A percentile compares a stretch with the other conserved stretches of the same genome.
Conservation (phyloP, 768 basidiomycete species). For the Rhizopogon rudus region DNA sequence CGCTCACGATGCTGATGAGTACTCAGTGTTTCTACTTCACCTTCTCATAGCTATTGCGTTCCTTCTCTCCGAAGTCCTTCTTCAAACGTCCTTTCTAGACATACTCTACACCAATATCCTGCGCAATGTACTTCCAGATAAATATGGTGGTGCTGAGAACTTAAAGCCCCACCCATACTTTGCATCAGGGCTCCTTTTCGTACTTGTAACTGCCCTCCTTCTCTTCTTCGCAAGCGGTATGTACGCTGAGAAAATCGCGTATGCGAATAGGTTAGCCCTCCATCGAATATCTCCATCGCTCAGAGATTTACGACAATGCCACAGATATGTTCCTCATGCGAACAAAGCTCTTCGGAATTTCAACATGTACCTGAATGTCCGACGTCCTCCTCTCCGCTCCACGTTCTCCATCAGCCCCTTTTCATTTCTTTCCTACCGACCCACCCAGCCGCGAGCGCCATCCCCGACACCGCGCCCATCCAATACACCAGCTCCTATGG, state of each 20-base stretch:
- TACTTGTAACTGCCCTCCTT: conserved; percentile 83
- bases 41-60: conserved; percentile 65
- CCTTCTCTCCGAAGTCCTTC: conserved; percentile 69
- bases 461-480: conserved; percentile 29
- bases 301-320: conserved; percentile 6
- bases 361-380: conserved; percentile 97
- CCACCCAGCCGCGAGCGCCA: conserved; percentile 15
- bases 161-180: conserved; percentile 67
- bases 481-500: conserved; percentile 40
- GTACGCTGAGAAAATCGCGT: conserved; percentile 94
- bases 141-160: conserved; percentile 34
- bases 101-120: conserved; percentile 56
- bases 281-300: conserved; percentile 10
- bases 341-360: conserved; percentile 88
- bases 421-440: conserved; percentile 32
- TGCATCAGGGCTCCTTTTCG: conserved; percentile 75
- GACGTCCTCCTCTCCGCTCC: conserved; percentile 67
- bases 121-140: conserved; percentile 45
- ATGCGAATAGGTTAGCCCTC: conserved; percentile 77
- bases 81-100: conserved; percentile 61
- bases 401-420: conserved; percentile 42
- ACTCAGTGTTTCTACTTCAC: conserved; percentile 68
- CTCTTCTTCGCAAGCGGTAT: conserved; percentile 96
- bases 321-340: conserved; percentile 93
- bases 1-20: conserved; percentile 15